Percentiles rank a stretch among this genome's conserved stretches.
These are phyloP conservation scores for Oxalis stricta DNA, from an alignment of 441 rosid genomes.

Conservation along the genomic window DNA sequence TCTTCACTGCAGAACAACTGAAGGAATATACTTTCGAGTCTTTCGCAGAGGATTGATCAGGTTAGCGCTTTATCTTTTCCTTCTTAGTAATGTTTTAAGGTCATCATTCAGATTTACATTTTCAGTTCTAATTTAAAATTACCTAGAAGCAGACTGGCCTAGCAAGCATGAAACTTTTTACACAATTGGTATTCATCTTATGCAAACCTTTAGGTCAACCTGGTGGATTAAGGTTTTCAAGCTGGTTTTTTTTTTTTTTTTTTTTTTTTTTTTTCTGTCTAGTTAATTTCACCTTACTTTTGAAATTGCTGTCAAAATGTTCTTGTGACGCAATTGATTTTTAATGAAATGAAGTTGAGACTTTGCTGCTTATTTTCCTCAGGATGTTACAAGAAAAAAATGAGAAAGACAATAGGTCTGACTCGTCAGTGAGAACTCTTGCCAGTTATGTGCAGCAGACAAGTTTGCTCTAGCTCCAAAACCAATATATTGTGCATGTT, in stretches of 20 bases:
- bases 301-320: background rate
- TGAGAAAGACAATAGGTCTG: constrained; percentile 3
- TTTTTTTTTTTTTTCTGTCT: background rate
- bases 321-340: background rate
- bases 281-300: background rate
- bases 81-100: background rate
- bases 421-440: constrained; percentile 19
- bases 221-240: background rate
- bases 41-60: constrained; percentile 22
- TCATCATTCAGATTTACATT: too few species aligned
- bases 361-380: constrained; percentile 3
- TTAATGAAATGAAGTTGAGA: constrained; percentile 2
- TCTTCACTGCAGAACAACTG: constrained; percentile 41
- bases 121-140: too few species aligned
- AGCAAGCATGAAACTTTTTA: background rate
- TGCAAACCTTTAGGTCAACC: background rate
- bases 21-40: constrained; percentile 42
- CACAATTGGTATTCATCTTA: background rate
- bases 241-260: background rate
- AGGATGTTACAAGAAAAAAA: constrained; percentile 16
- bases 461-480: constrained; percentile 27
- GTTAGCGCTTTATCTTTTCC: constrained; percentile 19
- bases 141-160: background rate
- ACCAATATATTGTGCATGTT: constrained; percentile 44
- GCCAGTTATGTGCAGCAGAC: constrained; percentile 38